Evolutionary conservation across 805 yeast species (phyloP).

Genomic region (Zygosaccharomyces rouxii): DNA sequence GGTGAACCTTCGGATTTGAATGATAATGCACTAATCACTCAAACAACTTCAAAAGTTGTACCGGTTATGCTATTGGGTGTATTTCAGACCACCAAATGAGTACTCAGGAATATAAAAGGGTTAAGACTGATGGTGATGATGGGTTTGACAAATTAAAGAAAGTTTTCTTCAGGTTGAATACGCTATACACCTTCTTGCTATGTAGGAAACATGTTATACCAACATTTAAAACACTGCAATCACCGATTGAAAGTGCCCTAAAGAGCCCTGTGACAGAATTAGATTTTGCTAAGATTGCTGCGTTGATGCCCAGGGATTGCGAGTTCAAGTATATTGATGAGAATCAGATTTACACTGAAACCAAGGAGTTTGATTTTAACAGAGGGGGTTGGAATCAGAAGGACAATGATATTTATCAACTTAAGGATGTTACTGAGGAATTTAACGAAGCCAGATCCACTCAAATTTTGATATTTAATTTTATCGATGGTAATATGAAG

Average conservation of each 20-base stretch:
- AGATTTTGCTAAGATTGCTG: conserved; percentile 63
- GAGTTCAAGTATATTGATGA: conserved; percentile 75
- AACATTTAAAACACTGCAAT: conserved; percentile 48
- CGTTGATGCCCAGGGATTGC: conserved; percentile 63
- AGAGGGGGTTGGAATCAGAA: conserved; percentile 52
- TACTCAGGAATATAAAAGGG: conserved; percentile 10
- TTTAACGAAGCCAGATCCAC: conserved; percentile 35
- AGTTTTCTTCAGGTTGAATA: conserved; percentile 50
- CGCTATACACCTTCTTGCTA: conserved; percentile 58
- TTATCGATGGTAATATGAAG: conserved; percentile 59
- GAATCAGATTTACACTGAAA: conserved; percentile 48
- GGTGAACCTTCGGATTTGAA: not conserved
- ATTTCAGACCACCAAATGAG: not conserved
- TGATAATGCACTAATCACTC: not conserved
- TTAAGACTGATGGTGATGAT: conserved; percentile 20
- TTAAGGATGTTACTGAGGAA: conserved; percentile 38
- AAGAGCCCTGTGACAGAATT: conserved; percentile 41
- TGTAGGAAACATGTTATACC: conserved; percentile 58
- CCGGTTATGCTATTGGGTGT: too few species aligned
- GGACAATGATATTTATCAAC: conserved; percentile 48
- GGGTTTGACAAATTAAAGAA: conserved; percentile 40
- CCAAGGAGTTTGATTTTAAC: conserved; percentile 36
- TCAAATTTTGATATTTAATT: conserved; percentile 69
- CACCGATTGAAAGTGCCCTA: conserved; percentile 49
- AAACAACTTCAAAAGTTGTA: too few species aligned